A percentile compares a stretch with the other conserved stretches of the same genome.
Conservation (phyloP, 2,329 filamentous ascomycete species). For the Aureobasidium vineae region DNA sequence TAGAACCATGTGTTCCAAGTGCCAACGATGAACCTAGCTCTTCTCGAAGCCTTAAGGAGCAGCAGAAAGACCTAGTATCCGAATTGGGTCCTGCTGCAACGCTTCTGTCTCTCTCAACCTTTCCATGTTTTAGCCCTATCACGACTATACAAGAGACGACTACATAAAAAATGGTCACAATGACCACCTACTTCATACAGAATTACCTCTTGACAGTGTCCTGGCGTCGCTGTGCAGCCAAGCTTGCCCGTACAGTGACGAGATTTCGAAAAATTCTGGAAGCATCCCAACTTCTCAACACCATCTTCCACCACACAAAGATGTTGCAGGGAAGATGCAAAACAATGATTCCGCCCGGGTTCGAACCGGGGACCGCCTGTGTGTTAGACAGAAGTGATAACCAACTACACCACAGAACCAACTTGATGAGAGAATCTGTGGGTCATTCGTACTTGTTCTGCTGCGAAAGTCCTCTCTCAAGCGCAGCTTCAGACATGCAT, state of each 20-base stretch:
- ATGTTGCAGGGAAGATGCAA: neutral
- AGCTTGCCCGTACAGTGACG: neutral
- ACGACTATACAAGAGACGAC: neutral
- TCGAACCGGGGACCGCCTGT: constrained; percentile 1
- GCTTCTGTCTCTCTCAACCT: no score
- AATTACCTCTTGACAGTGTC: neutral
- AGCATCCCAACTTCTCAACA: neutral
- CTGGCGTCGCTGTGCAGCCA: neutral
- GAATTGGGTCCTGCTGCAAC: neutral
- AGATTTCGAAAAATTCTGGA: neutral
- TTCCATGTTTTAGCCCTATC: neutral
- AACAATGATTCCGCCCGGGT: neutral
- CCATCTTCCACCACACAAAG: neutral
- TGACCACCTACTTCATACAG: neutral
- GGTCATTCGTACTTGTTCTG: no score
- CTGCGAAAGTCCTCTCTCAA: no score
- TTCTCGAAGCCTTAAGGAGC: neutral
- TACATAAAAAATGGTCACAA: neutral
- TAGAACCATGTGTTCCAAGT: neutral
- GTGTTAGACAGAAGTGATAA: constrained; percentile 3
- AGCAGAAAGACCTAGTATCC: neutral
- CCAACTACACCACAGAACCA: constrained; percentile 21
- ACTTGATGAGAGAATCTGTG: no score
- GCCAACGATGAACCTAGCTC: neutral
- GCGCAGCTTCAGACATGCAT: no score